Conservation (phyloP, 2,329 filamentous ascomycete species). For the Leptographium procerum region DNA sequence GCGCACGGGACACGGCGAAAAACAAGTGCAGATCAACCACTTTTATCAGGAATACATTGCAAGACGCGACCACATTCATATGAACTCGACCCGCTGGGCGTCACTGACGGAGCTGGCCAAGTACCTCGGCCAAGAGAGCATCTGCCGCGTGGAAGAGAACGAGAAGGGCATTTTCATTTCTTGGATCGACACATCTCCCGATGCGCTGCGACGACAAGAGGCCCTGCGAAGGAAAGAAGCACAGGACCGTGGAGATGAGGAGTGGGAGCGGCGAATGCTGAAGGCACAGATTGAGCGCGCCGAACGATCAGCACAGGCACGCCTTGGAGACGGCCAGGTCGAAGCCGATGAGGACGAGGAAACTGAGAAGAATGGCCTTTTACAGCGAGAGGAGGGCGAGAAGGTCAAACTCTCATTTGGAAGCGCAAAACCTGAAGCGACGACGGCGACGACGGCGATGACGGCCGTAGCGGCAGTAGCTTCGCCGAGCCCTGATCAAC, state of each 20-base stretch:
- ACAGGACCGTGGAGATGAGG: conserved; percentile 83
- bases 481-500: neutral
- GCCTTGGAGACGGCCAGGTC: conserved; percentile 30
- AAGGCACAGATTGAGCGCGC: conserved; percentile 74
- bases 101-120: conserved; percentile 86
- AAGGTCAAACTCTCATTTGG: conserved; percentile 65
- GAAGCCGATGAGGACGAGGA: conserved; percentile 28
- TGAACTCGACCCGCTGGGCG: conserved; percentile 88
- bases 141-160: conserved; percentile 83
- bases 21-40: conserved; percentile 75
- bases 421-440: conserved; percentile 21
- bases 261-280: conserved; percentile 73
- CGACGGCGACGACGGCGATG: conserved; percentile 8
- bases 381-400: conserved; percentile 58
- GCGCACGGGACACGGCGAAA: conserved; percentile 79
- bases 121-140: conserved; percentile 70
- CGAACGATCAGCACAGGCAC: conserved; percentile 42
- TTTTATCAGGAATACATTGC: conserved; percentile 94
- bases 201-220: conserved; percentile 69
- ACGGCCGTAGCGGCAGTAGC: conserved; percentile 7
- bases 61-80: conserved; percentile 70
- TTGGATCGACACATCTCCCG: conserved; percentile 87
- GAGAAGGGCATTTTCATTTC: conserved; percentile 74
- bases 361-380: conserved; percentile 29
- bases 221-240: conserved; percentile 73